Evolutionary conservation across 306 rosid genomes (phyloP).

Genomic region (Cercis canadensis): DNA sequence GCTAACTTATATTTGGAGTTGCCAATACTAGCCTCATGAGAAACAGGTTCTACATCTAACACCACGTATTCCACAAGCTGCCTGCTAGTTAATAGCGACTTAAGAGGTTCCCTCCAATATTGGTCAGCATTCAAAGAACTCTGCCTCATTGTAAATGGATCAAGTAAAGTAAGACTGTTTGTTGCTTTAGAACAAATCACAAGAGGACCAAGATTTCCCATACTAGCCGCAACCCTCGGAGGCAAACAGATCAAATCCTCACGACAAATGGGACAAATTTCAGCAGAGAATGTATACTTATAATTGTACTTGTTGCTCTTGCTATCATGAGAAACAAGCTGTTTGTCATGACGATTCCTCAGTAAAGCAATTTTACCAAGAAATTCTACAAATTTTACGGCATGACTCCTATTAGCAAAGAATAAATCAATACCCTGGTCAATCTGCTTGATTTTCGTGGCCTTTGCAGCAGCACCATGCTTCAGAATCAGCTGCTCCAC

Average conservation of each 20-base stretch:
- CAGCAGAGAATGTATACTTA: constrained; percentile 58
- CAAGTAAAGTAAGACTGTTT: too few species aligned
- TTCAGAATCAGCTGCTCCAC: constrained; percentile 58
- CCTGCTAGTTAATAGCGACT: constrained; percentile 49
- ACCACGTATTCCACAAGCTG: constrained; percentile 57
- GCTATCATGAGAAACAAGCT: constrained; percentile 48
- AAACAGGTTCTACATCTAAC: constrained; percentile 48
- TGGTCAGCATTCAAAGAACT: constrained; percentile 62
- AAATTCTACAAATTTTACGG: constrained; percentile 51
- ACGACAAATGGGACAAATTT: too few species aligned
- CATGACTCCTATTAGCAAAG: constrained; percentile 36
- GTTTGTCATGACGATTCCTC: constrained; percentile 49
- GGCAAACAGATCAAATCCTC: too few species aligned
- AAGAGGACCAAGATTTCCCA: too few species aligned
- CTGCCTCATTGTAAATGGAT: constrained; percentile 52
- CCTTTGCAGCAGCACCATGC: constrained; percentile 60
- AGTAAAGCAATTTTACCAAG: constrained; percentile 53
- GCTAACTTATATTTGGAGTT: constrained; percentile 55
- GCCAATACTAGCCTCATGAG: constrained; percentile 51
- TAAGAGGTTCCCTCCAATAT: constrained; percentile 54
- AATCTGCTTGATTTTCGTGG: constrained; percentile 59
- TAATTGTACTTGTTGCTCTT: constrained; percentile 54
- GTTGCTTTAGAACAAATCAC: too few species aligned
- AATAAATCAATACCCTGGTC: constrained; percentile 65
- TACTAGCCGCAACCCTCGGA: too few species aligned